Base-by-base conservation (phyloP, 2,329 filamentous ascomycete species). In the Colletotrichum lupini region DNA sequence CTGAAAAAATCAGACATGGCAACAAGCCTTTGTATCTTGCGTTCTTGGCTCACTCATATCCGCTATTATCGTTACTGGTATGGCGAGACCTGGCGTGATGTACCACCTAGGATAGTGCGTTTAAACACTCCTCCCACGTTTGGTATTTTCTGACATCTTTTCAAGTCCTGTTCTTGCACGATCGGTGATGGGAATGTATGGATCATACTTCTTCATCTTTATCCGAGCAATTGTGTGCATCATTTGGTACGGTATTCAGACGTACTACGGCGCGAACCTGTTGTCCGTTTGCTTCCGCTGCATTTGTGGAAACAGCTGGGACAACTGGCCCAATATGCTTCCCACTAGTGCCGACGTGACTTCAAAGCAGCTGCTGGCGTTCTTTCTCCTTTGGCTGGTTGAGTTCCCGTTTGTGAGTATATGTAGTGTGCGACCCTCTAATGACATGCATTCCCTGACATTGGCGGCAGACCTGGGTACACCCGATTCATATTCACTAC, bases 101-200 rank as follows among this genome's bases (percentile, higher is more conserved):
- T 80, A 79, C 19, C 78, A 80, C 58, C 62, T 80, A 0, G 78
- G 78, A 62, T 80, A 77, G 76, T 77, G 49, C 57, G 76, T 76
- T 5, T 0, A 22, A 22, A 1, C 14, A n/a, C 19, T 22, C 24
- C 7, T 2, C 8, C 7, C 11, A 1, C 8, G 5, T 8, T 1
- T 11, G 0, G 4, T 1, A 11, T 5, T 6, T 4, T 4, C 61
- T 77, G n/a, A 76, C 53, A 0, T 2, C 16, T 9, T 2, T 3
- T 22, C 26, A 8, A 77, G 76, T 73, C 81, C 83, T 14, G 79
- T 85, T 12, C 80, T 83, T 32, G 81, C 79, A 59, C 79, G 83
- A 16, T 79, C 80, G 0, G 79, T 82, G 26, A 83, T 83, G 81
- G 83, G 83, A 19, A 83, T 83, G 76, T 85, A 82, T 78, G 83